Conservation (phyloP, 2,329 filamentous ascomycete species). For the Metarhizium album region DNA sequence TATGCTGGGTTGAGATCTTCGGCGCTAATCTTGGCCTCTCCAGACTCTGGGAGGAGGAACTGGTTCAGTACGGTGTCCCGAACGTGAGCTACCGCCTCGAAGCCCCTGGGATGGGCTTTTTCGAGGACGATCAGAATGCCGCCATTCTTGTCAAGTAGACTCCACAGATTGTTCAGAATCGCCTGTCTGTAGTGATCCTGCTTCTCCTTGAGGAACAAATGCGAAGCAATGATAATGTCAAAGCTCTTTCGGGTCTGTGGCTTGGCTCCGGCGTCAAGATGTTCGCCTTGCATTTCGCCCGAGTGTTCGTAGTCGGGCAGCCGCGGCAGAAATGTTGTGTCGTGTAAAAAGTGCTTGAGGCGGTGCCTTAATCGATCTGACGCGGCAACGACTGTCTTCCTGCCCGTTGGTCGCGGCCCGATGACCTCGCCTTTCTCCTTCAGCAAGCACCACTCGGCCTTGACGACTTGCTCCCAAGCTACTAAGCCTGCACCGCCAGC, state of each 20-base stretch:
- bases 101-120: slow-evolving; percentile 83
- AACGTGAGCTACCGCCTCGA: slow-evolving; percentile 81
- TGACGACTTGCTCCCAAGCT: slow-evolving; percentile 67
- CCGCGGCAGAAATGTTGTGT: slow-evolving; percentile 85
- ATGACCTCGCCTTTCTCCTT: slow-evolving; percentile 34
- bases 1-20: slow-evolving; percentile 30
- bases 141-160: slow-evolving; percentile 68
- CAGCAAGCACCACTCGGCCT: slow-evolving; percentile 71
- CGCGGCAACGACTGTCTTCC: slow-evolving; percentile 70
- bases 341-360: slow-evolving; percentile 64
- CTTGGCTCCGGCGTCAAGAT: slow-evolving; percentile 45
- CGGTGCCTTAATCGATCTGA: slow-evolving; percentile 66
- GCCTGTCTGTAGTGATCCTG: slow-evolving; percentile 69
- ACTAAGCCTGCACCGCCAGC: slow-evolving; percentile 61
- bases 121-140: slow-evolving; percentile 82
- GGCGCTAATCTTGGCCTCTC: slow-evolving; percentile 20
- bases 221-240: slow-evolving; percentile 83
- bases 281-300: slow-evolving; percentile 44
- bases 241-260: slow-evolving; percentile 62
- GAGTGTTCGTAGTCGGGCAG: slow-evolving; percentile 77
- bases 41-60: slow-evolving; percentile 48
- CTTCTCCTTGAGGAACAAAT: slow-evolving; percentile 65
- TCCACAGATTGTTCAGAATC: slow-evolving; percentile 82
- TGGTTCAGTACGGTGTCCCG: slow-evolving; percentile 68
- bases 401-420: slow-evolving; percentile 47